Evolutionary conservation across 2,329 filamentous ascomycete species (phyloP), one percentile per base, ranked within the genome.

Genomic region (Botryosphaeria dothidea): DNA sequence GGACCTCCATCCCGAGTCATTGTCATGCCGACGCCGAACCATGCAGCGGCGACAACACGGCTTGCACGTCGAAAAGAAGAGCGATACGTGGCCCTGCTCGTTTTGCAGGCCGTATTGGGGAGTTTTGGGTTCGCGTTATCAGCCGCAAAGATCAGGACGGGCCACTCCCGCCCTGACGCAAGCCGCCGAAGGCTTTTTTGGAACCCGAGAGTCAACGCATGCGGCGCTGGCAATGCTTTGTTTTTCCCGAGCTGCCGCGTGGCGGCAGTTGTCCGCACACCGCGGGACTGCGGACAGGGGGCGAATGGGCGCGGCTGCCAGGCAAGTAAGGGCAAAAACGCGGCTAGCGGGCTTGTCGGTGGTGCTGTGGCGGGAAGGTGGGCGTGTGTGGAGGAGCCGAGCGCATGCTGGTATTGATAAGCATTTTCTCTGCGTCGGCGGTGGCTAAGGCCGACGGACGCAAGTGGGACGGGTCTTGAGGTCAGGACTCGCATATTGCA

Each of bases 391-490:
- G 54, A 17, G 36, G 41, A 17, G 25, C 5, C 48, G 45, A 19
- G 45, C 6, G 7, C 13, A n/a, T n/a, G n/a, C n/a, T n/a, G 2
- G 52, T 25, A 60, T 60, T 60, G 56, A 46, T 60, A 60, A 60
- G 56, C 56, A 41, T 23, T 34, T 34, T 17, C 13, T n/a, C 25
- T 8, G 13, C 7, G 25, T 60, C 56, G 56, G 56, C 38, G 56
- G 13, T 13, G 11, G 15, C 6, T 4, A 45, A 60, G n/a, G 56
- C 56, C 56, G 56, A 58, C 19, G 52, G 17, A 57, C n/a, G 52
- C 25, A n/a, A 34, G 31, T 34, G 31, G 31, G 31, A 34, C 31
- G 31, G 31, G 56, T 60, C 38, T 23, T 60, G 56, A 60, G 56
- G 56, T 60, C 56, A 60, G 41, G 41, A 34, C 36, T 58, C 36